Evolutionary conservation across 1,284 basidiomycete species (phyloP).

Genomic region (Sparassis latifolia): DNA sequence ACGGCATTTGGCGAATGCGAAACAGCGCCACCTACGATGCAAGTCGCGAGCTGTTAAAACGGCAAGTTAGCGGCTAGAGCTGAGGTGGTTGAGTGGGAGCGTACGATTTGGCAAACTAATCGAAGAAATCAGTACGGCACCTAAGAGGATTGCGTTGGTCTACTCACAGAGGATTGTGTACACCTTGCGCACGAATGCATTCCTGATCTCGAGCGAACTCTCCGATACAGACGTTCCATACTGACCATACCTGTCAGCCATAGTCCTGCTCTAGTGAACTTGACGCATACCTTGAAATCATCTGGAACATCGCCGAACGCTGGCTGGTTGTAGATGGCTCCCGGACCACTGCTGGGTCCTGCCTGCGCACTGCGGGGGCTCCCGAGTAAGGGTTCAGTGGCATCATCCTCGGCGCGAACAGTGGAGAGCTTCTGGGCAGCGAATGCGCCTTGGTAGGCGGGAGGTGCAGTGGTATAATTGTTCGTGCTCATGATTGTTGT

Average conservation of each 20-base stretch:
- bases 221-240: slow-evolving; percentile 76
- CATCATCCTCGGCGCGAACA: slow-evolving; percentile 17
- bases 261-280: neutral
- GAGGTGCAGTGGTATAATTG: slow-evolving; percentile 22
- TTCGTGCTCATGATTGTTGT: slow-evolving; percentile 17
- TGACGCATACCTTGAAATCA: slow-evolving; percentile 66
- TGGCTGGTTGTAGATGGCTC: slow-evolving; percentile 67
- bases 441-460: slow-evolving; percentile 17
- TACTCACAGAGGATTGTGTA: slow-evolving; percentile 73
- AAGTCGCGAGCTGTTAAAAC: slow-evolving; percentile 52
- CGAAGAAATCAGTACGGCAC: slow-evolving; percentile 8
- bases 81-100: slow-evolving; percentile 10
- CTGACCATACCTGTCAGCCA: slow-evolving; percentile 28
- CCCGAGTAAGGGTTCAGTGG: slow-evolving; percentile 41
- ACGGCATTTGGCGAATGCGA: slow-evolving; percentile 53
- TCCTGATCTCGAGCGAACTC: slow-evolving; percentile 62
- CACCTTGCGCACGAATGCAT: slow-evolving; percentile 75
- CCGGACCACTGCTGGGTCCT: slow-evolving; percentile 34
- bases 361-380: slow-evolving; percentile 28
- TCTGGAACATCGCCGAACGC: slow-evolving; percentile 65
- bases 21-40: slow-evolving; percentile 59
- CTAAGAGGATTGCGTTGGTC: neutral
- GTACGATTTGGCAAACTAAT: slow-evolving; percentile 66
- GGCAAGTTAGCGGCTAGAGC: neutral
- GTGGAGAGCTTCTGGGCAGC: slow-evolving; percentile 13